Conservation (phyloP, 768 basidiomycete species). For the Lyophyllum semitale region DNA sequence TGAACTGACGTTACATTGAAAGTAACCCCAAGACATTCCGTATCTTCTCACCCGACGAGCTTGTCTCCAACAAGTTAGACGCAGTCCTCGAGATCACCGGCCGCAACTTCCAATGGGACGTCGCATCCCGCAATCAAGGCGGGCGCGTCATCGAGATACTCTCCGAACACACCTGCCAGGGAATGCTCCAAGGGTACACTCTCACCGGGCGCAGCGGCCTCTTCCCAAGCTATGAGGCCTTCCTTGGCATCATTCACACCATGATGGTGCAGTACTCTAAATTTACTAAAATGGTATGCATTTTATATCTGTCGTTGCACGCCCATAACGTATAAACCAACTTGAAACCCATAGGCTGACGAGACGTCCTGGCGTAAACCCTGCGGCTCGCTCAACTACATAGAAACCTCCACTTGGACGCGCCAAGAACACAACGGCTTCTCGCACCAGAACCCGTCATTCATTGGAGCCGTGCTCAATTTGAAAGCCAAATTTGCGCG, state of each 20-base stretch:
- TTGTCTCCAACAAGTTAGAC: slow-evolving; percentile 87
- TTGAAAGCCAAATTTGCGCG: slow-evolving; percentile 71
- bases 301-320: not conserved
- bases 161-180: slow-evolving; percentile 86
- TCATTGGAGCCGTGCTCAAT: slow-evolving; percentile 85
- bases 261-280: slow-evolving; percentile 92
- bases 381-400: slow-evolving; percentile 76
- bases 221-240: slow-evolving; percentile 91
- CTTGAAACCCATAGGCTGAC: slow-evolving; percentile 30
- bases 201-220: slow-evolving; percentile 84
- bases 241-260: slow-evolving; percentile 86
- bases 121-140: slow-evolving; percentile 61
- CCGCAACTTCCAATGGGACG: slow-evolving; percentile 88
- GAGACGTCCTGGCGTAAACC: slow-evolving; percentile 77
- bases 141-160: slow-evolving; percentile 89
- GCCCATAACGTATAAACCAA: not conserved
- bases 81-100: slow-evolving; percentile 68
- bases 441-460: slow-evolving; percentile 83
- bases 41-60: slow-evolving; percentile 90
- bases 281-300: slow-evolving; percentile 76
- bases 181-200: slow-evolving; percentile 91
- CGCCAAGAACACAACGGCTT: slow-evolving; percentile 90
- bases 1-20: not conserved
- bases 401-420: slow-evolving; percentile 88
- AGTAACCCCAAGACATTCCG: slow-evolving; percentile 81